Conservation (phyloP, 331 rosid genomes). For the Stylosanthes scabra region DNA sequence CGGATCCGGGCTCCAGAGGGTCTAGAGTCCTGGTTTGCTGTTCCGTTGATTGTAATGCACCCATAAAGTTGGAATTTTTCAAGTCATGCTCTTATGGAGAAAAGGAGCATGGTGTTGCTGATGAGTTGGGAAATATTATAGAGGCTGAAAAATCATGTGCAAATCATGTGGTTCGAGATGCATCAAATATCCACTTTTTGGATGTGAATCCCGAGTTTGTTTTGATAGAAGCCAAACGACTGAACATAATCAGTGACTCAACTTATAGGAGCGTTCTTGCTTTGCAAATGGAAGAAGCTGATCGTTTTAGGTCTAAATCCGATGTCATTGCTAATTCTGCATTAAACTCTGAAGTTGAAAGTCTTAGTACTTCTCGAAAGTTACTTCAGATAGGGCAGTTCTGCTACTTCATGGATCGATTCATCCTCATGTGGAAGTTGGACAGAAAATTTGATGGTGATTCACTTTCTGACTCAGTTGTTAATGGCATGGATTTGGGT, state of each 20-base stretch:
- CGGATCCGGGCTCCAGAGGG: constrained; percentile 89
- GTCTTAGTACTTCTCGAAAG: constrained; percentile 45
- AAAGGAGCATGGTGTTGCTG: constrained; percentile 35
- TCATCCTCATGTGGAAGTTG: constrained; percentile 65
- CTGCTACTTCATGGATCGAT: constrained; percentile 87
- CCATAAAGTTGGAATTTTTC: constrained; percentile 56
- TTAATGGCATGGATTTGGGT: constrained; percentile 35
- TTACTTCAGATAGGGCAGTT: constrained; percentile 58
- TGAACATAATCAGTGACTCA: constrained; percentile 69
- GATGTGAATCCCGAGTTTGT: constrained; percentile 57
- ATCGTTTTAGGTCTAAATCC: constrained; percentile 65
- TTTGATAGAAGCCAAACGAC: constrained; percentile 72
- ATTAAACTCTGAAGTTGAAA: constrained; percentile 46
- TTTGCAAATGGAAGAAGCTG: constrained; percentile 72
- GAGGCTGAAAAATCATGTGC: constrained; percentile 58
- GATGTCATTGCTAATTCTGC: constrained; percentile 43
- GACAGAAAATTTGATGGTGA: constrained; percentile 42
- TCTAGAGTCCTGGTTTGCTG: constrained; percentile 71
- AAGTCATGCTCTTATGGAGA: constrained; percentile 36
- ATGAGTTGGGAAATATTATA: constrained; percentile 58
- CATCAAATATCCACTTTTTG: constrained; percentile 75
- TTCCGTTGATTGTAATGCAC: constrained; percentile 70
- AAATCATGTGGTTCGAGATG: constrained; percentile 50
- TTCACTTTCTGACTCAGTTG: constrained; percentile 40
- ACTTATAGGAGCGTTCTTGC: constrained; percentile 54